A percentile compares a stretch with the other conserved stretches of the same genome.
Evolutionary conservation across 2,329 filamentous ascomycete genomes (phyloP).

Genomic region (Herpotrichia juniperi): DNA sequence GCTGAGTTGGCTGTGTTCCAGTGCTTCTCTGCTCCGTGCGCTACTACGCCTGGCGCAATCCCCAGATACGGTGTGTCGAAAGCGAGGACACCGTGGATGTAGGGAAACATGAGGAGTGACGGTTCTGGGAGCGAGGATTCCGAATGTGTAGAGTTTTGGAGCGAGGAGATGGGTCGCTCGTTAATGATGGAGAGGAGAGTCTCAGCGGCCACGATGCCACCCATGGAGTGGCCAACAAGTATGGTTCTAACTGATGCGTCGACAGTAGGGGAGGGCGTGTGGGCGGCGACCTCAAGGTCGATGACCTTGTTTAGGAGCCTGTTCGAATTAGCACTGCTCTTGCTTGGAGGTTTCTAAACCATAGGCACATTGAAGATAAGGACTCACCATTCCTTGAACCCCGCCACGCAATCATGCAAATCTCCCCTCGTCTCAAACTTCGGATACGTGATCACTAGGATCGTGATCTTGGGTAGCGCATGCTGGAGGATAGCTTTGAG

Average conservation of each 20-base stretch:
- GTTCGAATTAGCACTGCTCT: not conserved
- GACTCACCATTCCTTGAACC: constrained; percentile 75
- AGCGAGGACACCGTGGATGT: constrained; percentile 85
- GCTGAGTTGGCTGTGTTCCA: constrained; percentile 76
- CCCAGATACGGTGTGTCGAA: constrained; percentile 94
- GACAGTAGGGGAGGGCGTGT: constrained; percentile 81
- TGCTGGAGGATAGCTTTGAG: constrained; percentile 68
- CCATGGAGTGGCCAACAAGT: constrained; percentile 84
- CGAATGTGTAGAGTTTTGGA: constrained; percentile 43
- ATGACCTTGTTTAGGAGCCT: constrained; percentile 93
- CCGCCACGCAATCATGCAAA: constrained; percentile 70
- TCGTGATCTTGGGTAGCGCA: constrained; percentile 71
- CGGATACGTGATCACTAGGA: constrained; percentile 75
- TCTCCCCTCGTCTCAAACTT: constrained; percentile 84
- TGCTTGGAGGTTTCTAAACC: not conserved
- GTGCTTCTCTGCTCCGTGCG: constrained; percentile 84
- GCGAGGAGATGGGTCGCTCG: constrained; percentile 50
- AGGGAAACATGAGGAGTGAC: constrained; percentile 85
- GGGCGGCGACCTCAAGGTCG: constrained; percentile 85
- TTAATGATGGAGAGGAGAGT: constrained; percentile 76
- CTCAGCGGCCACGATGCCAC: constrained; percentile 92
- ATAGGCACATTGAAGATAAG: not conserved
- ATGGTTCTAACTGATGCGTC: constrained; percentile 84
- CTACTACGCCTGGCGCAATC: constrained; percentile 81
- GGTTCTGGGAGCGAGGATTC: constrained; percentile 46